Evolutionary conservation across 768 basidiomycete species (phyloP), one percentile per base, ranked within the genome.

Genomic region (Phlebiopsis gigantea): DNA sequence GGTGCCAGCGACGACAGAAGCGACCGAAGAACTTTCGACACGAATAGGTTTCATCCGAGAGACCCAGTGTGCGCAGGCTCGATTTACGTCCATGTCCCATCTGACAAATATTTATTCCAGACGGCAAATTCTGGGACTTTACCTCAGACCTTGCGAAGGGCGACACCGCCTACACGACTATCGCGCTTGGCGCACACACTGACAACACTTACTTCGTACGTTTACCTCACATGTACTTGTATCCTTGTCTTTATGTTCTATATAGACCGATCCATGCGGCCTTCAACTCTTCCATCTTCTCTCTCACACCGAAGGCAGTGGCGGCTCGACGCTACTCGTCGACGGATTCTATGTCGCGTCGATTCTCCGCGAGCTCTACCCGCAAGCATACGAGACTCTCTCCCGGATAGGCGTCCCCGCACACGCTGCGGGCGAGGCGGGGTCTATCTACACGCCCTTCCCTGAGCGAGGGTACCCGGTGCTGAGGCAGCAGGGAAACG

Each of bases 111-210:
- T 43, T 29, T 42, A 2, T 3, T 31, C 1, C 60, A 94, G 93
- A 98, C 65, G 96, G 95, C 30, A 85, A 84, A 56, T 95, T 98
- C 72, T 99, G 96, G 95, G 93, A 98, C 65, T 96, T 98, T 66
- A 97, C 93, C 0, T 84, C 95, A 0, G 86, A 96, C 66, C 78
- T 95, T 21, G 84, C 87, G 17, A 93, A 88, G 64, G 93, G 93
- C 12, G 96, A 99, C 69, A 89, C 93, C 7, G 94, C 96, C 0
- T 99, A 99, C 73, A 93, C 93, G 4, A 90, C 85, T 5, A 72
- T 96, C 45, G 88, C 87, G 0, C 82, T 99, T 6, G 85, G 82
- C 3, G 93, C 92, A 0, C 96, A 99, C 68, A 88, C 85, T 0
- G 86, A 88, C 60, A 85, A 78, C 43, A 84, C 85, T 9, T 88